Evolutionary conservation across 1,284 basidiomycete species (phyloP), one percentile per base, ranked within the genome.

Genomic region (Cryptococcus wingfieldii): DNA sequence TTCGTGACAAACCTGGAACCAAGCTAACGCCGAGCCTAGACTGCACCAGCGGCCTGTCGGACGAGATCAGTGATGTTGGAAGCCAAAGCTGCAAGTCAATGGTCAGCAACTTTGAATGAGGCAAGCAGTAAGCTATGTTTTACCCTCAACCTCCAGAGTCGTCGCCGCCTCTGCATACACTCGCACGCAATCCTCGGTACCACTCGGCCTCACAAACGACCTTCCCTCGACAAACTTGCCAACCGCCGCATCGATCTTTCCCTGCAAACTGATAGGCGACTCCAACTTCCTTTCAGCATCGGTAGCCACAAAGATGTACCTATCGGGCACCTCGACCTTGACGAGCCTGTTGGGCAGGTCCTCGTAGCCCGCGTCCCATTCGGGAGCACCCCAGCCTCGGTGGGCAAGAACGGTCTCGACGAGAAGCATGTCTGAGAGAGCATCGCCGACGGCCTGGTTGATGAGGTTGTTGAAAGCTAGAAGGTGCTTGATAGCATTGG

Each of bases 391-490:
- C 81, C 90, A 95, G 6, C 86, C 84, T 73, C 88, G 86, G 77
- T 95, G 88, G 1, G 91, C 83, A 31, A 99, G 85, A 38, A 98
- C 89, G 19, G 87, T 86, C 71, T 98, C 94, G 49, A 98, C 94
- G 37, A 98, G 84, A 38, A 99, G 85, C 84, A 98, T 87, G 76
- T 99, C 96, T 10, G 90, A 94, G 14, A 98, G 80, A 1, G 94
- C 95, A 76, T 99, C 96, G 7, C 96, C 96, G 37, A 99, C 96
- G 5, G 96, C 96, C 77, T 98, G 96, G 71, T 98, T 99, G 79
- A 98, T 95, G 46, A 98, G 79, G 38, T 89, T 82, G 12, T 86
- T 85, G 58, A 98, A 80, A 62, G 87, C 86, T 50, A 83, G 77
- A 28, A 97, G 79, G 70, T 93, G 84, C 51, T 83, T 83, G 45